A percentile compares a stretch with the other conserved stretches of the same genome.
Conservation (phyloP, 371 early-diverging fungal species). For the Syncephalastrum sp. region DNA sequence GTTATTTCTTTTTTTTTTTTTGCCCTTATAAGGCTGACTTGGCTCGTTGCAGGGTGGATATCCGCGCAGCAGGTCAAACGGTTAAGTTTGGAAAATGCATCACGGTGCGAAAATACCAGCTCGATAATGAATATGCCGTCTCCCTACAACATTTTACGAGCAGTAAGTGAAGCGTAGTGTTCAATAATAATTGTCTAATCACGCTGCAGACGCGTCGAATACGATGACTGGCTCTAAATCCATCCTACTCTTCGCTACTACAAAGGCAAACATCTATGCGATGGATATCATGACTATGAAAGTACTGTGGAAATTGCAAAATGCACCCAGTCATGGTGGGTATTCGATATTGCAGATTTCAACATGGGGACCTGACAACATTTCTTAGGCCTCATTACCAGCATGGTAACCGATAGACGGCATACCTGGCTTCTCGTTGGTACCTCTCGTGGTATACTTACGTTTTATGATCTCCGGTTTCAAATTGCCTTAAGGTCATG, state of each 20-base stretch:
- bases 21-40: not conserved
- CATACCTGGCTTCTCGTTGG: conserved; percentile 77
- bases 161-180: conserved; percentile 40
- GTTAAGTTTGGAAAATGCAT: conserved; percentile 65
- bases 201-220: conserved; percentile 32
- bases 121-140: conserved; percentile 69
- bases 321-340: conserved; percentile 56
- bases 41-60: conserved; percentile 27
- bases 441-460: conserved; percentile 79
- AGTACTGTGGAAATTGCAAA: conserved; percentile 61
- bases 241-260: conserved; percentile 77
- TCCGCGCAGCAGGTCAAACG: conserved; percentile 38
- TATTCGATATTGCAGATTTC: not conserved
- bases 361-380: not conserved
- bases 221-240: conserved; percentile 68
- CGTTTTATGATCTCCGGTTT: conserved; percentile 86
- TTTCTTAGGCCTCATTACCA: conserved; percentile 62
- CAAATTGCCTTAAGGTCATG: conserved; percentile 73
- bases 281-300: conserved; percentile 77
- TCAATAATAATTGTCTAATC: not conserved
- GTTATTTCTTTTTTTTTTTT: not conserved
- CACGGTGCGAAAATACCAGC: conserved; percentile 51
- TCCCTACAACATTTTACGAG: conserved; percentile 72
- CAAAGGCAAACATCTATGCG: conserved; percentile 73
- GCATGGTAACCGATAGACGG: conserved; percentile 66